Conservation (phyloP, 208 protist species). For the Trypanosoma cruzi region DNA sequence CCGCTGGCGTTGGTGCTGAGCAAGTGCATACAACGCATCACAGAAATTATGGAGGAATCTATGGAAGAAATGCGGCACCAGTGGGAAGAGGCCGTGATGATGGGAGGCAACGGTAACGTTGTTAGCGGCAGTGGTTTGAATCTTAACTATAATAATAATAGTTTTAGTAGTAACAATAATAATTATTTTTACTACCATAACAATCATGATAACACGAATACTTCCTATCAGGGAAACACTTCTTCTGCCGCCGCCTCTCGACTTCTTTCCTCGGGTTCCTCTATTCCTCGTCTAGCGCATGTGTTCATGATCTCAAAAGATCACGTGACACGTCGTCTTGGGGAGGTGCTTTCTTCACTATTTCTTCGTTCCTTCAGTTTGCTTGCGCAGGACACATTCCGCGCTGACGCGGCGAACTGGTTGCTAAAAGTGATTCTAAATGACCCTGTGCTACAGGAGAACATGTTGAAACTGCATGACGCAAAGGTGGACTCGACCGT, state of each 20-base stretch:
- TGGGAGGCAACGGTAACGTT: neutral
- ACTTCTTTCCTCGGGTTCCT: constrained; percentile 31
- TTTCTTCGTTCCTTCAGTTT: constrained; percentile 42
- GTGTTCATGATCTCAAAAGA: constrained; percentile 32
- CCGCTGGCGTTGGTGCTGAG: constrained; percentile 21
- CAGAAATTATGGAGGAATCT: constrained; percentile 27
- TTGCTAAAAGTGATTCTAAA: constrained; percentile 42
- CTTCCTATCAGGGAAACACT: neutral
- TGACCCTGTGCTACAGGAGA: constrained; percentile 28
- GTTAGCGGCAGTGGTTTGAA: neutral
- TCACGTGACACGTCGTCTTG: constrained; percentile 29
- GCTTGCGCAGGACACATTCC: constrained; percentile 27
- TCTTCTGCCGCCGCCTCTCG: constrained; percentile 6
- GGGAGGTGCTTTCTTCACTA: constrained; percentile 31
- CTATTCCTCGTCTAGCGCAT: constrained; percentile 30
- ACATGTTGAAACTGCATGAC: constrained; percentile 29
- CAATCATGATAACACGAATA: neutral
- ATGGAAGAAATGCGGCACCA: constrained; percentile 38
- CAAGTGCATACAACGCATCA: constrained; percentile 28
- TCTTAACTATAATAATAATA: neutral
- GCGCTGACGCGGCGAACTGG: constrained; percentile 51
- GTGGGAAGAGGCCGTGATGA: neutral
- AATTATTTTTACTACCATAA: neutral
- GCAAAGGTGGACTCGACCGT: constrained; percentile 45
- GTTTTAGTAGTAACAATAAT: too few species aligned